Evolutionary conservation across 163 green algal species (phyloP).

Genomic region (Botryococcus braunii): DNA sequence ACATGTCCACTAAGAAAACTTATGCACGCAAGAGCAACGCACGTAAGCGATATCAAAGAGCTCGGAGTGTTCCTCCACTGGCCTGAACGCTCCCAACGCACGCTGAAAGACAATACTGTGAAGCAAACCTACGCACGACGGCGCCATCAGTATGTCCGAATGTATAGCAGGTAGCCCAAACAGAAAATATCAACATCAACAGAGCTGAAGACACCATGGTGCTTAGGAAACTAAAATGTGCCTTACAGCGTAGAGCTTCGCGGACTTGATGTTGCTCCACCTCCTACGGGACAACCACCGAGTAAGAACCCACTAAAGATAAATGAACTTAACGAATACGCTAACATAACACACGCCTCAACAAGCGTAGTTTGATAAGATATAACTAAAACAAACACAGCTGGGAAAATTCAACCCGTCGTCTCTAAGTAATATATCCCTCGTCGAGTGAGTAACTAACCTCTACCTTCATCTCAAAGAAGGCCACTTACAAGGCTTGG

Average conservation of each 20-base stretch:
- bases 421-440: too few species aligned
- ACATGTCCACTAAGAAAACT: background rate
- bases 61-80: conserved; percentile 77
- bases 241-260: conserved; percentile 47
- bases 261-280: conserved; percentile 49
- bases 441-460: too few species aligned
- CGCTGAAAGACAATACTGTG: conserved; percentile 94
- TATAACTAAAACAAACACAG: background rate
- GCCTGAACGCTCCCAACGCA: conserved; percentile 71
- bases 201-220: conserved; percentile 19
- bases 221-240: conserved; percentile 20
- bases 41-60: conserved; percentile 93
- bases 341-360: background rate
- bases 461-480: too few species aligned
- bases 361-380: background rate
- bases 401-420: background rate
- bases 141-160: background rate
- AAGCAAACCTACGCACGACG: conserved; percentile 56
- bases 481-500: conserved; percentile 13
- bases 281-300: too few species aligned
- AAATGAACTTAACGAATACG: too few species aligned
- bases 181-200: conserved; percentile 2
- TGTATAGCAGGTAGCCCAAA: background rate
- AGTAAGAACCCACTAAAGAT: too few species aligned
- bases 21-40: conserved; percentile 12